A percentile compares a stretch with the other conserved stretches of the same genome.
Conservation (phyloP, 1,284 basidiomycete genomes). For the Hemileia vastatrix region DNA sequence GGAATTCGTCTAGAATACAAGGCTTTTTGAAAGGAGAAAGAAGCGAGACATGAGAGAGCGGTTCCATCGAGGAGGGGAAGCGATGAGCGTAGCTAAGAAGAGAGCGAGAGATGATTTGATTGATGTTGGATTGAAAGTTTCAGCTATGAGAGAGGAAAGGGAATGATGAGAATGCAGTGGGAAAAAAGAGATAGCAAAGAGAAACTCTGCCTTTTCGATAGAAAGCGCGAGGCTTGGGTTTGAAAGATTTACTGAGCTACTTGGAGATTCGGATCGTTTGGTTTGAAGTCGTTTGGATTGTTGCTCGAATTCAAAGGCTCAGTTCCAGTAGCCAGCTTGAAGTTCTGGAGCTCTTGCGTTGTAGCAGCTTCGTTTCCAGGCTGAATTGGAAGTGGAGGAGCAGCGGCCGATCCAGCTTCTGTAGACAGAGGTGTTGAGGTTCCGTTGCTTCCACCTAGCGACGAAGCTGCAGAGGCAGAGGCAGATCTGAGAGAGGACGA, state of each 20-base stretch:
- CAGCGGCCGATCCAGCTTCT: neutral
- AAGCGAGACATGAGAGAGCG: too few species aligned
- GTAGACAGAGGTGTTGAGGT: neutral
- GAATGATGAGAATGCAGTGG: neutral
- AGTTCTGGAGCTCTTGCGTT: conserved; percentile 29
- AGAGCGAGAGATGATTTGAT: too few species aligned
- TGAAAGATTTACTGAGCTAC: neutral
- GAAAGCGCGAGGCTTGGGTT: neutral
- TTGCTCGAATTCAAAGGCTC: conserved; percentile 1
- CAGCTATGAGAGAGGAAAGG: neutral
- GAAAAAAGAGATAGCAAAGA: neutral
- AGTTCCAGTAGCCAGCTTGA: conserved; percentile 29
- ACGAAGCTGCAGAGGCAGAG: neutral
- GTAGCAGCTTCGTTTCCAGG: conserved; percentile 23
- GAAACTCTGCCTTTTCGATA: neutral
- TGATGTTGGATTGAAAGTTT: too few species aligned
- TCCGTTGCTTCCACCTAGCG: neutral
- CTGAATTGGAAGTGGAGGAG: conserved; percentile 28
- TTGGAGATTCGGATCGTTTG: neutral
- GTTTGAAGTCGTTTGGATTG: conserved; percentile 1
- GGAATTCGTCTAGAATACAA: too few species aligned
- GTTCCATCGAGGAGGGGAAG: too few species aligned
- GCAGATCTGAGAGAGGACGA: neutral
- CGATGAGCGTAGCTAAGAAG: too few species aligned
- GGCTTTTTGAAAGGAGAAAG: too few species aligned